Base-by-base conservation (phyloP, 2,329 filamentous ascomycete species). In the Geosmithia putterillii region DNA sequence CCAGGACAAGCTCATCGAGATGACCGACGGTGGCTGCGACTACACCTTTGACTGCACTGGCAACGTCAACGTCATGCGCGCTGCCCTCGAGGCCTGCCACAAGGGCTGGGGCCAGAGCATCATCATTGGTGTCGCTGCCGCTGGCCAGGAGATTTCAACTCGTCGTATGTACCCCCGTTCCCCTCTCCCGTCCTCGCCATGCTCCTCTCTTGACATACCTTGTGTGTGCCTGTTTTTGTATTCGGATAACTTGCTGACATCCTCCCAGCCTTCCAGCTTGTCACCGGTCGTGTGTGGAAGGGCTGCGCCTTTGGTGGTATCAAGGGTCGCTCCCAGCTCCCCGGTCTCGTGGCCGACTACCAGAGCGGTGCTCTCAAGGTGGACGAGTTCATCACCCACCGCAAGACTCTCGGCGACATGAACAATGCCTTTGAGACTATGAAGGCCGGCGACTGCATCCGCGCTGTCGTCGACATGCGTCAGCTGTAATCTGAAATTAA, bases 1-100 rank as follows among this genome's bases (percentile, higher is more conserved):
- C 53, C 86, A 94, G 56, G 87, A 95, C 58, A 83, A 90, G 70
- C 76, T 98, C 50, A 79, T 96, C 53, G 90, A 96, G 67, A 88
- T 96, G 83, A 98, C 92, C 2, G 92, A 96, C 57, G 92, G 92
- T 51, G 92, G 92, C 42, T 94, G 88, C 62, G 92, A 98, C 71
- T 96, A 95, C 73, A 98, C 92, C 41, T 98, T 98, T 61, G 92
- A 98, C 71, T 96, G 92, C 75, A 98, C 92, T 7, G 92, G 92
- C 47, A 96, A 96, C 58, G 89, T 96, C 43, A 78, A 81, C 53
- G 92, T 98, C 44, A 98, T 95, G 92, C 78, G 92, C 50, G 84
- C 86, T 43, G 92, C 92, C 36, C 79, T 98, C 47, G 90, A 98
- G 71, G 89, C 92, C 41, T 96, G 89, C 73, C 92, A 98, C 74